Base-by-base conservation (phyloP, 2,329 filamentous ascomycete species). In the Didymella pomorum region DNA sequence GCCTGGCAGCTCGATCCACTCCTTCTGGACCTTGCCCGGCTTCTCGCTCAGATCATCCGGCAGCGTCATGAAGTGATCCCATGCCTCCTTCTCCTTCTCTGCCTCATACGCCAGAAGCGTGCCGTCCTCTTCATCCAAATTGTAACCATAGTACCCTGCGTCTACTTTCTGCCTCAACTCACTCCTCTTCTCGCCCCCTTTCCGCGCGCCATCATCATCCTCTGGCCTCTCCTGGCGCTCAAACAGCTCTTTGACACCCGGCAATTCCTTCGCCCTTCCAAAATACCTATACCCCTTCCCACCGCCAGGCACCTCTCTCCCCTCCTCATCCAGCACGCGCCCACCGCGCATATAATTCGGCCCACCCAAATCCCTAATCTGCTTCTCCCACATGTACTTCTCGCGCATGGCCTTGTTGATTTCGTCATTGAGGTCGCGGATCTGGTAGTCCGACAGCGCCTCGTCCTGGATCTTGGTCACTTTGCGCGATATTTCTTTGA, bases 351-450 rank as follows among this genome's bases (percentile, higher is more conserved):
- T 96, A 78, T 98, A 99, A 79, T 98, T 98, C 28, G 95, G 95
- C 2, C 95, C 95, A n/a, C 95, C 95, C 23, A 98, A 78, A 71
- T 96, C 96, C 58, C 93, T 86, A 68, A 99, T 97, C 79, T 97
- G 93, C 69, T 95, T 87, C 82, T 99, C 95, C 95, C 95, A 99
- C 86, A 96, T 93, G 84, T 96, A 93, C 80, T 99, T 99, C 82
- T 99, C 95, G 64, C 93, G 89, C 92, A 99, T 97, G 62, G 97
- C 85, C 81, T 97, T 96, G 83, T 99, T 99, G 83, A 99, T 96
- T 80, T 99, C 95, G 78, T 99, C 95, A 81, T 99, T 99, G 75
- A 99, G 83, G 79, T 99, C 95, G 72, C 95, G 89, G 78, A 99
- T 92, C 83, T 98, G 95, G 82, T 91, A 98, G 83, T 99, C 95